Base-by-base conservation (phyloP, 202 grass and related monocot species). In the Musa balbisiana region DNA sequence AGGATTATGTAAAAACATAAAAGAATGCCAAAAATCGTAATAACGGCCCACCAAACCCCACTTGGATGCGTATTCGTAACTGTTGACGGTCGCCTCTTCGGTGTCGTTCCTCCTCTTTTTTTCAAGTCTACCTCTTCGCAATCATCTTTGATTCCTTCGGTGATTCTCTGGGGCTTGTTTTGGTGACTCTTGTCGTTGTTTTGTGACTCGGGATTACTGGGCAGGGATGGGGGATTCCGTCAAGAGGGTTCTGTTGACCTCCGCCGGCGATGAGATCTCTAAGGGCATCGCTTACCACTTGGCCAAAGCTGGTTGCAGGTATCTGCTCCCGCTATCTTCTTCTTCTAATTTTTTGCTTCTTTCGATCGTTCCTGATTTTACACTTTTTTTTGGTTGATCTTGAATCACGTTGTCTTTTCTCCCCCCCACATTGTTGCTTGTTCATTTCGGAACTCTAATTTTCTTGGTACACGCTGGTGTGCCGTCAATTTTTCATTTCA, bases 171-270 rank as follows among this genome's bases (percentile, higher is more conserved):
- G 33, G 4, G 33, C 64, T 78, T 8, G 76, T 52, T 9, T 78
- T 64, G 76, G 76, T 78, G 14, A 78, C 69, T 55, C 76, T 78
- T 56, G 76, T 52, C 43, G 76, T 78, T 0, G 76, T 51, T 69
- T 78, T 78, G 64, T 69, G 17, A 64, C 24, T 26, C 33, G 33
- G 5, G 33, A 43, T 43, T 43, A 0, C 5, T 78, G 51, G 64
- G 64, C 58, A 23, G 76, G 76, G 5, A 85, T 72, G 79, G 85
- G 69, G 54, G 67, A 69, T 29, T 79, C 52, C 62, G 71, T 52
- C 27, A 97, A 87, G 74, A 85, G 90, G 50, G 84, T 91, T 75
- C 80, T 97, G 73, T 79, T 93, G 79, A 79, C 90, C 78, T 82
- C 66, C 75, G 50, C 78, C 73, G 88, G 87, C 59, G 93, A 87